phyloP scores from a whole-genome alignment of 495 filamentous ascomycete species.

The Neurospora sp. region DNA sequence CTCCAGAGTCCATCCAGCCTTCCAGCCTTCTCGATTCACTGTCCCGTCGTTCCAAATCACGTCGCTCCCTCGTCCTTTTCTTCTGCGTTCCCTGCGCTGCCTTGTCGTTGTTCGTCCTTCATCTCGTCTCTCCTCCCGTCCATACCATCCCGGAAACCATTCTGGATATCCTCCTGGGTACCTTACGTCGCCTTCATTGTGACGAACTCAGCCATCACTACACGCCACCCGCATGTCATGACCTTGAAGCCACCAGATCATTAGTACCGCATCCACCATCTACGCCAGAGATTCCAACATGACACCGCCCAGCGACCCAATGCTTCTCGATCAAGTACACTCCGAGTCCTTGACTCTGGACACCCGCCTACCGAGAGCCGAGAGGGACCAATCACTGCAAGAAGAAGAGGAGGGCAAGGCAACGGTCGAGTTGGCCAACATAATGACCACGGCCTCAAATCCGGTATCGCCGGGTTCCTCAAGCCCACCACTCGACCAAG shows the following conservation, averaged over 20 bases:
- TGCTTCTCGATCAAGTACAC: slow-evolving; percentile 15
- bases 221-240: background rate
- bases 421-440: slow-evolving; percentile 34
- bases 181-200: background rate
- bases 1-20: background rate
- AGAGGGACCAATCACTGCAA: slow-evolving; percentile 19
- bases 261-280: background rate
- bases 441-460: slow-evolving; percentile 42
- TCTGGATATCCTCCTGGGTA: background rate
- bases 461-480: slow-evolving; percentile 44
- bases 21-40: background rate
- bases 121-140: background rate
- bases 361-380: slow-evolving; percentile 14
- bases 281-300: slow-evolving; percentile 5
- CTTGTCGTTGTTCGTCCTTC: background rate
- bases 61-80: background rate
- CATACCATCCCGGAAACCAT: background rate
- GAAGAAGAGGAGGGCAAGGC: slow-evolving; percentile 33
- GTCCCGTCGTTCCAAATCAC: background rate
- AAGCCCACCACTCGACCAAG: slow-evolving; percentile 39
- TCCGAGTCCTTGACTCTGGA: slow-evolving; percentile 21
- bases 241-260: background rate
- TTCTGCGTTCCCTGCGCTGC: background rate
- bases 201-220: background rate
- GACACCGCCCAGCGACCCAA: slow-evolving; percentile 7